Evolutionary conservation across 2,329 filamentous ascomycete genomes (phyloP), one percentile per base, ranked within the genome.

Genomic region (Albifimbria verrucaria): DNA sequence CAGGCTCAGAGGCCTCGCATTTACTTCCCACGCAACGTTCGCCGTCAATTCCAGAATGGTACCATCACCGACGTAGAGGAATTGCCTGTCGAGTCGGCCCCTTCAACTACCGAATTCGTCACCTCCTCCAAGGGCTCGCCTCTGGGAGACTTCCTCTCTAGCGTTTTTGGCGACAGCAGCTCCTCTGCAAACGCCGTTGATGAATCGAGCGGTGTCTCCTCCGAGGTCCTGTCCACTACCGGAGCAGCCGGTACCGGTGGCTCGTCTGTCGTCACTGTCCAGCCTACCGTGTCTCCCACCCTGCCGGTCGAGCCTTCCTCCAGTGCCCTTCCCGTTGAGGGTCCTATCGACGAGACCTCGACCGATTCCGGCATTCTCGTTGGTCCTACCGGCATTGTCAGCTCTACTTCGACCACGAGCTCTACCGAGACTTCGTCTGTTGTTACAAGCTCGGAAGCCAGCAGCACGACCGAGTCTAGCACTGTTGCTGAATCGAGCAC

Each of bases 21-120:
- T 62, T 85, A 83, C 65, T 84, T 79, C 57, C 82, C 82, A 12
- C 74, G 77, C 52, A 74, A 82, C 43, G 72, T 85, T 61, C 83
- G 78, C 69, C 75, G 80, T 51, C 71, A 78, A 54, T 71, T 76
- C 50, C 60, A 62, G 55, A 80, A 80, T 61, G 66, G 64, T 15
- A 77, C 75, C n/a, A 63, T 66, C 55, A 64, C 64, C 49, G 51
- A 60, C 24, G 44, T 54, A 22, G 53, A 66, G 43, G 57, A 59
- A 20, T 49, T 57, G 15, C 48, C 58, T 3, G 50, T 51, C 7
- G 52, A 56, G 7, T 57, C 52, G 6, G 50, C 61, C 15, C 59
- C 62, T 12, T 57, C 53, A 4, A 54, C 60, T 3, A 42, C 52
- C 18, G 45, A 56, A n/a, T 47, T 51, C 2, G 48, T 54, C 21